Base-by-base conservation (phyloP, 768 basidiomycete genomes). In the Lentinula sp. region DNA sequence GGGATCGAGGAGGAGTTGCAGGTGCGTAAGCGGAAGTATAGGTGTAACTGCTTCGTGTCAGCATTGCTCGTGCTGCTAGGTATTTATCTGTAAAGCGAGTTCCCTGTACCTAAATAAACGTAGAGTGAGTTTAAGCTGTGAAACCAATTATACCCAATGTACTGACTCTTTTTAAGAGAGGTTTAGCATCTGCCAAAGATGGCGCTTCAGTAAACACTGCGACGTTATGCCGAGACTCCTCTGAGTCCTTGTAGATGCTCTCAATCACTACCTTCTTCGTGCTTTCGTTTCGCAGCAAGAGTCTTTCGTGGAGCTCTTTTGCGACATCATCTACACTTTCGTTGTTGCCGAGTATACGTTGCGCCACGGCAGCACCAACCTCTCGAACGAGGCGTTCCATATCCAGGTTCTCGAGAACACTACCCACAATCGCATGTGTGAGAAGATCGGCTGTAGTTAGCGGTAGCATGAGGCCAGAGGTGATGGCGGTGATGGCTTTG, bases 71-170 rank as follows among this genome's bases (percentile, higher is more conserved):
- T 35, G 88, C 85, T 66, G 87, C 84, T 31, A 95, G 82, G 72
- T 98, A 98, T 72, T 96, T 95, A 66, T 98, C 95, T 18, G 96
- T 98, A 77, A 98, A 96, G 3, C 96, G 89, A 45, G 93, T 92
- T n/a, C 93, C 93, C 53, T 88, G 86, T 51, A 97, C 91, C 95
- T 97, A 70, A 31, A 43, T 62, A 56, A 60, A 28, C 37, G 43
- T 51, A 48, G 65, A 61, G 45, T 43, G 35, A 42, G n/a, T 39
- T 56, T 61, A 15, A 45, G 60, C 39, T 34, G n/a, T 54, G 11
- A 34, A 31, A 48, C 3, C 16, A 6, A 57, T 15, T 39, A 18
- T 7, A 35, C 49, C n/a, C 5, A 31, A 54, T 28, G 21, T n/a
- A 71, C 80, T 62, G 69, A 94, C 95, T 76, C 88, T 86, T 75